Percentiles rank a stretch among this genome's conserved stretches.
Evolutionary conservation across 2,329 filamentous ascomycete species (phyloP).

Genomic region (Penicillium fuscoglaucum): DNA sequence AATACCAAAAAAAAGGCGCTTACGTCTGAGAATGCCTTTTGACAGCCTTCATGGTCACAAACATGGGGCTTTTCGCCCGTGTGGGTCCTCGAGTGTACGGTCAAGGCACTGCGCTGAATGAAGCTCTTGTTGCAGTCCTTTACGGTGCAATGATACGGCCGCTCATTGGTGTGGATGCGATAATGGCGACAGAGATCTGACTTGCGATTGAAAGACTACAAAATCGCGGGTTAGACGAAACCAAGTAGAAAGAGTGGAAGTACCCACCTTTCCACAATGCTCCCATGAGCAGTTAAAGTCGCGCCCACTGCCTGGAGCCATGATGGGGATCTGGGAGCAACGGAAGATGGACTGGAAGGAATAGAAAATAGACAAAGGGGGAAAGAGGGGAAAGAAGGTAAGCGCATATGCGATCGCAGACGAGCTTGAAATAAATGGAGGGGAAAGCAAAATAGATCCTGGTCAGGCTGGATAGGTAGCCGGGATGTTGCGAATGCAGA

Average conservation of each 20-base stretch:
- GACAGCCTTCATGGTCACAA: constrained; percentile 45
- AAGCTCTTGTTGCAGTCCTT: constrained; percentile 50
- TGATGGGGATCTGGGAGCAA: constrained; percentile 17
- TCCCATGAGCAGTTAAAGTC: constrained; percentile 48
- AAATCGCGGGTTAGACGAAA: constrained; percentile 5
- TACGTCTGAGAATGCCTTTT: constrained; percentile 48
- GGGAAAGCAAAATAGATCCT: constrained; percentile 15
- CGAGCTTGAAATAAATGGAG: constrained; percentile 6
- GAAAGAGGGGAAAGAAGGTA: constrained; percentile 10
- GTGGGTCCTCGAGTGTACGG: constrained; percentile 48
- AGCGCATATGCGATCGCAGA: constrained; percentile 13
- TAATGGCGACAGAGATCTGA: constrained; percentile 50
- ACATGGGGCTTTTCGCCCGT: constrained; percentile 49
- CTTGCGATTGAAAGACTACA: constrained; percentile 51
- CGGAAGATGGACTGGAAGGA: not conserved
- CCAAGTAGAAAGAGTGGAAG: not conserved
- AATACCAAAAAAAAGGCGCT: constrained; percentile 12
- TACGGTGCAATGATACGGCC: constrained; percentile 49
- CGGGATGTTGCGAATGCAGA: constrained; percentile 18
- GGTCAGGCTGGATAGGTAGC: constrained; percentile 22
- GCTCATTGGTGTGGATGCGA: constrained; percentile 51
- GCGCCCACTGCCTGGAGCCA: constrained; percentile 44
- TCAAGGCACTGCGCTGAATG: constrained; percentile 50
- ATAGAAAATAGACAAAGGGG: not conserved
- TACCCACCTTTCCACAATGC: constrained; percentile 45